These are phyloP conservation scores for Colletotrichum agaves DNA, from an alignment of 2,329 filamentous ascomycete species.

Conservation along the genomic window DNA sequence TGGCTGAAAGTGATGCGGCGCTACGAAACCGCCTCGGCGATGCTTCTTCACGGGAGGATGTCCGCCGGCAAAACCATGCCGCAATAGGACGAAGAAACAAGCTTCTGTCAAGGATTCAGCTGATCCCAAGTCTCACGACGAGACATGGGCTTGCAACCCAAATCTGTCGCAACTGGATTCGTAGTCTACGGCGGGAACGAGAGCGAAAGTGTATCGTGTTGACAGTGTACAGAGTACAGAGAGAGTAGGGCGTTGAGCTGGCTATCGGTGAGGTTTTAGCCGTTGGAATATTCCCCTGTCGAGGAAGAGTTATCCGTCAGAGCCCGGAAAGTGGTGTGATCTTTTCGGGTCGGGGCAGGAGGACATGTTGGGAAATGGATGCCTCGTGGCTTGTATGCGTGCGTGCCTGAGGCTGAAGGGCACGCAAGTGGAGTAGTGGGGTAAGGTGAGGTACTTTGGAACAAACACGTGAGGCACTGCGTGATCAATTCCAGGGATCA, in stretches of 20 bases:
- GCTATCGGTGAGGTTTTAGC: constrained; percentile 8
- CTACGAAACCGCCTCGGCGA: no score
- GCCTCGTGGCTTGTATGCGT: not conserved
- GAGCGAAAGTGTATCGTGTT: not conserved
- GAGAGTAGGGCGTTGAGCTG: not conserved
- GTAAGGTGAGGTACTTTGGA: no score
- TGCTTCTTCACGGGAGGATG: no score
- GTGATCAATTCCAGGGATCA: constrained; percentile 36
- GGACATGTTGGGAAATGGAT: constrained; percentile 6
- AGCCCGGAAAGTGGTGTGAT: constrained; percentile 37
- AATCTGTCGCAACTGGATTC: not conserved
- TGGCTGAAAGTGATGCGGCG: no score
- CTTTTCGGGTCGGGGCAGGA: constrained; percentile 11
- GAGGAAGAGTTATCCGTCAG: not conserved
- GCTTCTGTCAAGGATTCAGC: constrained; percentile 24
- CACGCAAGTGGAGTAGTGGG: constrained; percentile 16
- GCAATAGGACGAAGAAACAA: constrained; percentile 5
- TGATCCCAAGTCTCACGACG: constrained; percentile 20
- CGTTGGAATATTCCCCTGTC: constrained; percentile 19
- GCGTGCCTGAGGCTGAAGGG: not conserved
- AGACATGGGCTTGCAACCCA: constrained; percentile 11
- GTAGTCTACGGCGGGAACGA: not conserved
- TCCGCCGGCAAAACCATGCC: no score
- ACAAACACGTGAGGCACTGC: constrained; percentile 21
- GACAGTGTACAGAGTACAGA: not conserved